Conservation (phyloP, 2,329 filamentous ascomycete genomes). For the Diplodia corticola region DNA sequence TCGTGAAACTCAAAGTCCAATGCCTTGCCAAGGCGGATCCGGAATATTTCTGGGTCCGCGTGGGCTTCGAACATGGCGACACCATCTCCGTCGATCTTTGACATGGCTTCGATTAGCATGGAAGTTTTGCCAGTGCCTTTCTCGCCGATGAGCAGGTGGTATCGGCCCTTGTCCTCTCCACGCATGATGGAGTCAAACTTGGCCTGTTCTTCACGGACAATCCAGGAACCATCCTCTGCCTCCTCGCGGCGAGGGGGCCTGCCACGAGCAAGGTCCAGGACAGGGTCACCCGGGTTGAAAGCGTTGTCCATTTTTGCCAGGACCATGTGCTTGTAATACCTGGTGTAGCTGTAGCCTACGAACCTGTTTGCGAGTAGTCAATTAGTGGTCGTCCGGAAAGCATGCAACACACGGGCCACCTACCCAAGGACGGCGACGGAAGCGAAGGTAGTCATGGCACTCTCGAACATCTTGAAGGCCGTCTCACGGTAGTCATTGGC, state of each 20-base stretch:
- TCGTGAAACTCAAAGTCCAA: slow-evolving; percentile 97
- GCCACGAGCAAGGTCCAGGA: slow-evolving; percentile 64
- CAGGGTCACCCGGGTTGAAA: slow-evolving; percentile 88
- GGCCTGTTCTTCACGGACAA: slow-evolving; percentile 77
- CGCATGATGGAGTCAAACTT: slow-evolving; percentile 80
- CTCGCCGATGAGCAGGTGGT: slow-evolving; percentile 88
- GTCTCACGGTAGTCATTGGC: slow-evolving; percentile 39
- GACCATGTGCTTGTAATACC: slow-evolving; percentile 81
- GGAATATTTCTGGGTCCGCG: slow-evolving; percentile 91
- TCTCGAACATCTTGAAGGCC: slow-evolving; percentile 54
- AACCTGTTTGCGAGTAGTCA: slow-evolving; percentile 25
- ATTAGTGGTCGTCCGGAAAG: neutral
- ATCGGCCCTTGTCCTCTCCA: slow-evolving; percentile 74
- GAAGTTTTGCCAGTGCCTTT: slow-evolving; percentile 96
- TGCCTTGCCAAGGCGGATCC: slow-evolving; percentile 86
- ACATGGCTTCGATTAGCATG: slow-evolving; percentile 96
- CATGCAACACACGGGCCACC: slow-evolving; percentile 18
- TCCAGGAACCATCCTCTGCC: slow-evolving; percentile 67
- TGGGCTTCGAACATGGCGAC: slow-evolving; percentile 97
- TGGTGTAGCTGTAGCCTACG: slow-evolving; percentile 50
- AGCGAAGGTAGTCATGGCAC: slow-evolving; percentile 52
- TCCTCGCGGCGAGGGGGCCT: slow-evolving; percentile 35
- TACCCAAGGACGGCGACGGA: slow-evolving; percentile 51
- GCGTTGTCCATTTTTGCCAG: slow-evolving; percentile 91
- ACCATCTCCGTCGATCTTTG: slow-evolving; percentile 83